Conservation (phyloP, 345 rosid genomes). For the Psidium guajava region DNA sequence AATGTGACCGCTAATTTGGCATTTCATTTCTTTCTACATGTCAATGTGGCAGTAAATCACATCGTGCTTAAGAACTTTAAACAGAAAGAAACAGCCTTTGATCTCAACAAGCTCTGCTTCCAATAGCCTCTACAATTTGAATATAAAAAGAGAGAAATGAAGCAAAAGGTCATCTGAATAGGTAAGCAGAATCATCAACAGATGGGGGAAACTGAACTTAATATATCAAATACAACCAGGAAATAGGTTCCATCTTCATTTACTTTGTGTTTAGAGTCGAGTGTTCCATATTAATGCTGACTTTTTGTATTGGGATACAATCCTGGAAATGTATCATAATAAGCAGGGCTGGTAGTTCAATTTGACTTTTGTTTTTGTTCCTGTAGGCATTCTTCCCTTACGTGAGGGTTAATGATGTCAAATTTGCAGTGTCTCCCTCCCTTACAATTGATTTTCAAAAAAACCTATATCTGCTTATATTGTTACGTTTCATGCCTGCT, state of each 20-base stretch:
- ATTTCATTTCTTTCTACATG: background rate
- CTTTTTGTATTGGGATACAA: background rate
- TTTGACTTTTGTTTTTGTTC: background rate
- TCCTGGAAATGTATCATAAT: background rate
- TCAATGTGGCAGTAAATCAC: background rate
- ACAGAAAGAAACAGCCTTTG: background rate
- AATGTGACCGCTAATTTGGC: background rate
- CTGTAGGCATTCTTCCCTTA: background rate
- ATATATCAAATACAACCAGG: background rate
- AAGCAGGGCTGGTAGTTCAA: background rate
- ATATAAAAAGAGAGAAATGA: background rate
- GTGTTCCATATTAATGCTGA: background rate
- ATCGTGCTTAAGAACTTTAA: background rate
- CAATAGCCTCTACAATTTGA: background rate
- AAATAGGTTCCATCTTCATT: background rate
- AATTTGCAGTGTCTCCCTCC: background rate
- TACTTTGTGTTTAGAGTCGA: background rate
- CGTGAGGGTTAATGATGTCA: background rate
- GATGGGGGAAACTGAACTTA: background rate
- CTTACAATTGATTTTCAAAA: background rate
- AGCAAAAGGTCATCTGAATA: background rate
- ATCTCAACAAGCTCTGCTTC: background rate
- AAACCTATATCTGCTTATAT: background rate
- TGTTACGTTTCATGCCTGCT: background rate
- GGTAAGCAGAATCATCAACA: background rate